Evolutionary conservation across 2,329 filamentous ascomycete species (phyloP).

Genomic region (Ophiosphaerella herpotricha): DNA sequence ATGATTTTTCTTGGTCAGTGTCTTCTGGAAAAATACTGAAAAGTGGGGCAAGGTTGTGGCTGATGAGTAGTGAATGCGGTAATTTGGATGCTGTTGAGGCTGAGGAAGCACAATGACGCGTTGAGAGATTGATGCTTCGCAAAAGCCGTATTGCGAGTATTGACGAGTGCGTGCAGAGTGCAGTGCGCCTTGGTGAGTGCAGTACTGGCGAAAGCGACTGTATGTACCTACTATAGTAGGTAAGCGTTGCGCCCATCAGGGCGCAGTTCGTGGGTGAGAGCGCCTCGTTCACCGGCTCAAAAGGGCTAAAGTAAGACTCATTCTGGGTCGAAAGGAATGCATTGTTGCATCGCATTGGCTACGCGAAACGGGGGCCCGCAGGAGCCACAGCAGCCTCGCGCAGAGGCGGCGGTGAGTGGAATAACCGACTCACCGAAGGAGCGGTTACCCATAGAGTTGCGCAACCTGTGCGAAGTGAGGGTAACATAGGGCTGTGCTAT

Average conservation of each 20-base stretch:
- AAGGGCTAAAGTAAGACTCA: conserved; percentile 11
- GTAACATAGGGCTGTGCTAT: conserved; percentile 28
- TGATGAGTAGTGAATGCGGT: no score
- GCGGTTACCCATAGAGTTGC: conserved; percentile 3
- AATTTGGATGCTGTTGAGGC: background rate
- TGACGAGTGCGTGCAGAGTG: background rate
- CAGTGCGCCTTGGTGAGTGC: background rate
- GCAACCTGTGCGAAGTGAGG: conserved; percentile 15
- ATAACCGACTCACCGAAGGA: conserved; percentile 5
- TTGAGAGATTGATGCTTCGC: background rate
- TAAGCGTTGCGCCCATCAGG: background rate
- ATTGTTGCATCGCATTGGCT: conserved; percentile 16
- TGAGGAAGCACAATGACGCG: no score
- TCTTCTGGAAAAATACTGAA: conserved; percentile 19
- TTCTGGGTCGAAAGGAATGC: conserved; percentile 9
- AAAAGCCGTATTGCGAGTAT: conserved; percentile 1
- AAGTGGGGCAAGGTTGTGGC: conserved; percentile 5
- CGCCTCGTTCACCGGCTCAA: background rate
- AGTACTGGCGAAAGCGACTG: no score
- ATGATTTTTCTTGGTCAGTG: conserved; percentile 13
- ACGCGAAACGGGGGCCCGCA: conserved; percentile 7
- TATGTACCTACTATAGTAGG: background rate
- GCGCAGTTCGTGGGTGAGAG: conserved; percentile 5
- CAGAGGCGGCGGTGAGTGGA: conserved; percentile 24
- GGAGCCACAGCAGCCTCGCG: conserved; percentile 14